Evolutionary conservation across 257 asterid species (phyloP), one percentile per base, ranked within the genome.

Genomic region (Fraxinus anomala): DNA sequence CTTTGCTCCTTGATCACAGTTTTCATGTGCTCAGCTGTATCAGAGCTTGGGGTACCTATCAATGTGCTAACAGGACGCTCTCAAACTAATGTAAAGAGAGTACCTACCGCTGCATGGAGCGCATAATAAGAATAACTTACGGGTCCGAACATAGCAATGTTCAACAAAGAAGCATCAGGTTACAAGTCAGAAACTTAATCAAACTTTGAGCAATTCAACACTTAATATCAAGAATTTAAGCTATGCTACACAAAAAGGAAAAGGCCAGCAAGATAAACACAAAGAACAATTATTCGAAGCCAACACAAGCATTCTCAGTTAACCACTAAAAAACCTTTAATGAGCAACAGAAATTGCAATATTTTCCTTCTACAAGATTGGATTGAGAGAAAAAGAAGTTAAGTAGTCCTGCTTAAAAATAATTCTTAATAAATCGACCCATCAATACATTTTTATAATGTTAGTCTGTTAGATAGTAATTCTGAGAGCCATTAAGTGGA

Each of bases 331-430:
- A 47, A 44, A 17, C 49, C 19, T 47, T 47, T 47, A 47, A 79
- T 76, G 30, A 61, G 26, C 81, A 77, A 44, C 14, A 59, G 49
- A 49, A 66, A 54, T 66, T 72, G 81, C 73, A 66, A 31, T 59
- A 14, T 40, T 17, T 34, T n/a, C 73, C 70, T 49, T 37, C 28
- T 30, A 54, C 65, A 19, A 54, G 21, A 19, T 4, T 54, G 11
- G 66, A 21, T 56, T 23, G n/a, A 19, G 3, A 31, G 33, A 56
- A 23, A 76, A 68, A 70, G 75, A 17, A 5, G 10, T 14, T 6
- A 16, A 80, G 49, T 82, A 78, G 83, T 79, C 77, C 72, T 37
- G 67, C 17, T 75, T 67, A 8, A 56, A 81, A 76, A 86, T 59
- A 77, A 40, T 40, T 40, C 47, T 40, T 10, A 40, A 8, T 40